phyloP scores from a whole-genome alignment of 78 protist genomes.

The Pelomyxa schiedti region DNA sequence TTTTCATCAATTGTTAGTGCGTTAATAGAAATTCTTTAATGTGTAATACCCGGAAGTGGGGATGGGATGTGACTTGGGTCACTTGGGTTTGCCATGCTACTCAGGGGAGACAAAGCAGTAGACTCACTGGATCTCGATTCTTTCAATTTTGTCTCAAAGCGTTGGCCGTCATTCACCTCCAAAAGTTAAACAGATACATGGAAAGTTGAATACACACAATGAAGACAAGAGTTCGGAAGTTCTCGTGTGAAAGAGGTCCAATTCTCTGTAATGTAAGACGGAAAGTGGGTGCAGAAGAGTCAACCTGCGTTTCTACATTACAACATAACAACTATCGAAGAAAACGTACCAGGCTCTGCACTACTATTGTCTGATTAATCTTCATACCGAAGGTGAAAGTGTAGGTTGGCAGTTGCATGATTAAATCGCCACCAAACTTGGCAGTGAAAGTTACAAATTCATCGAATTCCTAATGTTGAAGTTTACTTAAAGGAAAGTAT shows the following conservation, averaged over 20 bases:
- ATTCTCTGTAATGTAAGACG: background rate
- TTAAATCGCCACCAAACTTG: background rate
- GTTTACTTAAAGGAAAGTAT: background rate
- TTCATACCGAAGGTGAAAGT: background rate
- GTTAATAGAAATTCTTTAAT: too few species aligned
- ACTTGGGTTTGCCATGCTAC: background rate
- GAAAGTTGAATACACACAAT: too few species aligned
- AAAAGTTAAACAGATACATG: too few species aligned
- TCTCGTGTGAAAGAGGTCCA: background rate
- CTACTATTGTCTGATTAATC: background rate
- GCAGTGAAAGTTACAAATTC: background rate
- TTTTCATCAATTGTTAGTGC: too few species aligned
- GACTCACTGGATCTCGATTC: background rate
- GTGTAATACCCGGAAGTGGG: slow-evolving; percentile 2
- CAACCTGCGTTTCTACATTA: background rate
- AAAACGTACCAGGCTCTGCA: too few species aligned
- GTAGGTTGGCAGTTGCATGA: background rate
- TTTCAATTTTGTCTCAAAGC: too few species aligned
- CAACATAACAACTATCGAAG: too few species aligned
- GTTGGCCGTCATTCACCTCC: too few species aligned
- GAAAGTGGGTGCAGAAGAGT: background rate
- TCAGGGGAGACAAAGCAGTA: background rate
- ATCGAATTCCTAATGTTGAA: background rate
- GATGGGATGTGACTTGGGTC: background rate
- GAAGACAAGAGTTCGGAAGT: background rate